Base-by-base conservation (phyloP, 1,284 basidiomycete species). In the Salmacisia buchloeana region DNA sequence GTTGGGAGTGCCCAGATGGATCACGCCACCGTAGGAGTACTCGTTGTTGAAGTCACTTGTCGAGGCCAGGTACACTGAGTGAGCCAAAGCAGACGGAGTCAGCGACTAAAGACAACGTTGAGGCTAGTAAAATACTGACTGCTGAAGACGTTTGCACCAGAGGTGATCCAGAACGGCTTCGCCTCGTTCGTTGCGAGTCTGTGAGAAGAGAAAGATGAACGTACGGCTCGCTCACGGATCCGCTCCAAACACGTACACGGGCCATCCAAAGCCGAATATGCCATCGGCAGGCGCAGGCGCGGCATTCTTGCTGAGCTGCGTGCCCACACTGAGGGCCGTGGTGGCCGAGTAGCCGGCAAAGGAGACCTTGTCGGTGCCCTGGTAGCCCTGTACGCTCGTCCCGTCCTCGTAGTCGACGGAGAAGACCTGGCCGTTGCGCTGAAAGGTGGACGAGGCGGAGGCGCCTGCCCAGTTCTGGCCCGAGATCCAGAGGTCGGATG, bases 131-230 rank as follows among this genome's bases (percentile, higher is more conserved):
- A 38, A 34, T 82, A 74, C 60, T 80, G 77, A 71, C 82, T 81
- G 35, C 78, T 80, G 66, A 82, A 82, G 5, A 79, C 77, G 31
- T 59, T 73, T 66, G 80, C 0, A 85, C 79, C 75, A 88, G 81
- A 54, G 2, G 49, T 29, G 27, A 54, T 54, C 89, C 89, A 90
- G 77, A 91, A 88, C 0, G 90, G 90, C 0, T 81, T 82, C 0
- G 85, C 81, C 15, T 76, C 70, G 13, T 76, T 80, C 7, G 79
- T 75, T 6, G 82, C 77, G 13, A 82, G 75, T 18, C 71, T 63
- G 58, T 81, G 77, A 68, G 80, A 82, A 52, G n/a, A n/a, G 36
- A 38, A 38, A 38, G 7, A 38, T 7, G 35, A 15, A 38, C 9
- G 15, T 7, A 38, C 7, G 35, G 15, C 7, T 38, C 35, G 15